phyloP scores from a whole-genome alignment of 2,329 filamentous ascomycete species.

The Magnaporthiopsis incrustans region DNA sequence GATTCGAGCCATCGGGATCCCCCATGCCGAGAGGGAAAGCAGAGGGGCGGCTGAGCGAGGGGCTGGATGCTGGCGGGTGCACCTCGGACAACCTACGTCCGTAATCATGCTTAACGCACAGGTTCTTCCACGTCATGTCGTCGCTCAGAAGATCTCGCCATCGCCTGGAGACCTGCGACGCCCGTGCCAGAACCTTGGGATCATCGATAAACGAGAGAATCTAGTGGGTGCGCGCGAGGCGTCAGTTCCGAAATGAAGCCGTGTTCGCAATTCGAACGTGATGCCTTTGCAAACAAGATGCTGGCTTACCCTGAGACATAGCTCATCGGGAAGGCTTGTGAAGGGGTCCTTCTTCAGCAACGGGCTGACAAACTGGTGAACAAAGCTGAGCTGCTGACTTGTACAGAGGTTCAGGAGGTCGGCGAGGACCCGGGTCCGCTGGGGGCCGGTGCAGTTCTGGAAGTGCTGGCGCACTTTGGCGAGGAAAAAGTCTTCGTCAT shows the following conservation, averaged over 20 bases:
- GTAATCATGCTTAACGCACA: conserved; percentile 95
- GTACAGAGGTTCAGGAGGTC: conserved; percentile 91
- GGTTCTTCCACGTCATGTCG: conserved; percentile 96
- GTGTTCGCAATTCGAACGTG: background rate
- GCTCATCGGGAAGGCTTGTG: conserved; percentile 80
- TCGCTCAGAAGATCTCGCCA: conserved; percentile 93
- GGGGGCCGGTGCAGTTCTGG: conserved; percentile 63
- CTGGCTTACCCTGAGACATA: conserved; percentile 68
- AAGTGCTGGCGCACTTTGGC: conserved; percentile 75
- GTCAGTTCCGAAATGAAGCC: conserved; percentile 1
- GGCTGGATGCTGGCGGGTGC: conserved; percentile 24
- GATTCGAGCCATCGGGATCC: conserved; percentile 24
- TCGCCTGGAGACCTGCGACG: conserved; percentile 89
- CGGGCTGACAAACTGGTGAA: conserved; percentile 91
- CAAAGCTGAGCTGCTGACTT: conserved; percentile 89
- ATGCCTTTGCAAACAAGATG: background rate
- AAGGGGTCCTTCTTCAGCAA: conserved; percentile 95
- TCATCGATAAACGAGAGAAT: conserved; percentile 96
- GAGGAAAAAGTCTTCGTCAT: conserved; percentile 76
- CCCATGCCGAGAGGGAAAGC: conserved; percentile 25
- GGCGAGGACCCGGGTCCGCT: conserved; percentile 73
- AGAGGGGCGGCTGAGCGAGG: conserved; percentile 21
- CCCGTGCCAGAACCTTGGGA: conserved; percentile 83
- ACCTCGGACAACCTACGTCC: conserved; percentile 49
- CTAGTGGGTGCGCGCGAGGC: conserved; percentile 34